Conservation (phyloP, 2,329 filamentous ascomycete genomes). For the Knoxdaviesia capensis region DNA sequence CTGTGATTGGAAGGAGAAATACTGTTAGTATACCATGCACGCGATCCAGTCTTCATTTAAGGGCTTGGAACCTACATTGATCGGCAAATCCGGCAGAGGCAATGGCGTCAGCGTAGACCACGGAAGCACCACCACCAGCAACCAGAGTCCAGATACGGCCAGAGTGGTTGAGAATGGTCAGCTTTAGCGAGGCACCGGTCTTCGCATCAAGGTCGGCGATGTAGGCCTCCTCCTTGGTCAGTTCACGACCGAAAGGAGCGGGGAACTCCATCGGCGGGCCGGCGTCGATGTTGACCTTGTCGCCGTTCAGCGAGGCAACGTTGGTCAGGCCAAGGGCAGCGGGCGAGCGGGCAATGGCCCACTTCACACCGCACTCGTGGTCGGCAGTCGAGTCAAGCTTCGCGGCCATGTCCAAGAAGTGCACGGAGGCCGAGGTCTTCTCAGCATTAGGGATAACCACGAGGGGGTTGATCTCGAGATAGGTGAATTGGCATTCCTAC, state of each 20-base stretch:
- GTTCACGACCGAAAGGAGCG: constrained; percentile 92
- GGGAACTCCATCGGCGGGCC: constrained; percentile 98
- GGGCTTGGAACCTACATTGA: constrained; percentile 28
- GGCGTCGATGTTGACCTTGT: constrained; percentile 82
- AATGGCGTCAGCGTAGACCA: constrained; percentile 97
- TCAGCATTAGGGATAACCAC: constrained; percentile 92
- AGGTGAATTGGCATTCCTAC: constrained; percentile 92
- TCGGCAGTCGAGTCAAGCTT: constrained; percentile 99
- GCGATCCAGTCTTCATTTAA: neutral
- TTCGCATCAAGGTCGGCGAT: constrained; percentile 97
- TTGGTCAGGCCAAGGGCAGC: constrained; percentile 68
- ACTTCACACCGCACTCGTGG: constrained; percentile 98
- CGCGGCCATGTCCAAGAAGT: constrained; percentile 96
- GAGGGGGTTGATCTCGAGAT: constrained; percentile 98
- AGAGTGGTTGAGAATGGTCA: constrained; percentile 80
- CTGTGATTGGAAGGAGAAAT: neutral
- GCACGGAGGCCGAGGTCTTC: constrained; percentile 77
- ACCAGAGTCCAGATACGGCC: constrained; percentile 97
- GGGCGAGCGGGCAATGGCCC: constrained; percentile 87
- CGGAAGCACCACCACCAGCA: constrained; percentile 96
- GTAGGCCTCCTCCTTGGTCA: constrained; percentile 98
- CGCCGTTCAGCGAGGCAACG: constrained; percentile 37
- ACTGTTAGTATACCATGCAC: neutral
- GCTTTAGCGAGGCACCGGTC: constrained; percentile 96
- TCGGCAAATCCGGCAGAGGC: constrained; percentile 87